Base-by-base conservation (phyloP, 805 yeast genomes). In the Ogataea ramenticola region DNA sequence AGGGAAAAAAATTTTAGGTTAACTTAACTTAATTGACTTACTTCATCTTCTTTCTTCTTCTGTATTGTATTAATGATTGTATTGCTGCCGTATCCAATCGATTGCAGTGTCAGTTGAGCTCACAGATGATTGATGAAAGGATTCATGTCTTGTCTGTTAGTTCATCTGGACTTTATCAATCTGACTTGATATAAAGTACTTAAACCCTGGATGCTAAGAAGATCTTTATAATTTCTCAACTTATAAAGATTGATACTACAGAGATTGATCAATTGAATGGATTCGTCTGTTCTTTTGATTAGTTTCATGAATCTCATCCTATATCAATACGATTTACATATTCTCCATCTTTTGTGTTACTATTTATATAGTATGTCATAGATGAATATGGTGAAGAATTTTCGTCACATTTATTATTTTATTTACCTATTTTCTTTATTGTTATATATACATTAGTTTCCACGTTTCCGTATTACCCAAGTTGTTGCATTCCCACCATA, bases 321-420 rank as follows among this genome's bases (percentile, higher is more conserved):
- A 84, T 66, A 80, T 55, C 57, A 70, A 76, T 57, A 74, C 88
- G 72, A 70, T 72, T 71, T 78, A 83, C 91, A 82, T 82, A 83
- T 83, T 83, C 77, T 80, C 86, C 89, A 79, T 79, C 78, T 76
- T 79, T 71, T 72, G 67, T 60, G 57, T 46, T 40, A 47, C 39
- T 19, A 4, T 36, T 45, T 37, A 39, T 38, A n/a, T n/a, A n/a
- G n/a, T 24, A 41, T 48, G 14, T 33, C 71, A 69, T 65, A 75
- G 82, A 79, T 82, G 88, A 77, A 75, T 78, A 70, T 79, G 88
- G 87, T 76, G 77, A 83, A 83, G 90, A 80, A 70, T 67, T 73
- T 74, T 72, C 74, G 85, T 76, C 71, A 84, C 86, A 83, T 78
- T 61, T 24, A 24, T 43, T 36, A 14, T 31, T 17, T 38, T 11